Base-by-base conservation (phyloP, 2,329 filamentous ascomycete species). In the Purpureocillium takamizusanense region DNA sequence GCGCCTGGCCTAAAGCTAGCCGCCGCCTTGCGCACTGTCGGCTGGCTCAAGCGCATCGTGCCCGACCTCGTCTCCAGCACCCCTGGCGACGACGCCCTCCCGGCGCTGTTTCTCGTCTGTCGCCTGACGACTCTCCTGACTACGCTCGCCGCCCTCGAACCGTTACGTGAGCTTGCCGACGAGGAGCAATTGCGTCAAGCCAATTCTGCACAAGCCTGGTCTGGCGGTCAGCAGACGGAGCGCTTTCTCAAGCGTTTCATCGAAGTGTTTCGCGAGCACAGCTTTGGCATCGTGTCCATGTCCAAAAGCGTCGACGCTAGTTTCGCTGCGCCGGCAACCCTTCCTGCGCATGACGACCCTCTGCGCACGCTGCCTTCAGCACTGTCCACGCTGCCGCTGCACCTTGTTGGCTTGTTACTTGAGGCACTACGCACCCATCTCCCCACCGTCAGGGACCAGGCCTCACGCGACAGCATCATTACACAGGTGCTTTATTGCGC, bases 241-340 rank as follows among this genome's bases (percentile, higher is more conserved):
- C 76, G 88, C 37, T 98, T 88, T 52, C 66, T 98, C 32, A 98
- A 97, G 60, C 77, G 89, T 35, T 98, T 94, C 60, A 86, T 98
- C 51, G 92, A 98, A 57, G 88, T 98, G 21, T 97, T 97, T 58
- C 83, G 92, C 37, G 92, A 98, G 61, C 92, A 98, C 61, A 95
- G 86, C 56, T 98, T 98, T 59, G 85, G 83, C 32, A 94, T 97
- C 43, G 79, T 97, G 21, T 94, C 87, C 42, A 87, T 97, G 73
- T 95, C 94, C 61, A 86, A 82, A 52, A 92, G 83, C 52, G 87
- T 97, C 0, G 69, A 75, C 3, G 71, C 78, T 4, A 60, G 58
- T 37, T 51, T 62, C 32, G 38, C 46, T 11, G 36, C 43, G 3
- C 36, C 50, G 21, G 34, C 36, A 7, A 41, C 35, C n/a, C n/a